Conservation (phyloP, 768 basidiomycete species). For the Cubamyces sp. region DNA sequence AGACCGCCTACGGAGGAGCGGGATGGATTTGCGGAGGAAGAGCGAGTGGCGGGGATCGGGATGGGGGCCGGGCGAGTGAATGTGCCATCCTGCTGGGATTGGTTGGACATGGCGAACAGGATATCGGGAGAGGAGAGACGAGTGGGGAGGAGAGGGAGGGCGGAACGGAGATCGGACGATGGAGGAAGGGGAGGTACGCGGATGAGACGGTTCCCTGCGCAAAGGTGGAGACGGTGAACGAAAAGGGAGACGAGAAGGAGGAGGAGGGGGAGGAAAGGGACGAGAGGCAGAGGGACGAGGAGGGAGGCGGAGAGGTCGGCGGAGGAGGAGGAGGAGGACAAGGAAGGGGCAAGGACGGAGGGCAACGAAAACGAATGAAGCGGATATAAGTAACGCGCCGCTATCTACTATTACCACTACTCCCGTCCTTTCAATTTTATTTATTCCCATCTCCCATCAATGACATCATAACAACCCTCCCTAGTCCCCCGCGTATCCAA, state of each 20-base stretch:
- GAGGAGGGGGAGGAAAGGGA: not conserved
- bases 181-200: conserved; percentile 4
- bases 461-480: conserved; percentile 16
- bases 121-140: not conserved
- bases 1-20: conserved; percentile 43
- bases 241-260: not conserved
- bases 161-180: conserved; percentile 7
- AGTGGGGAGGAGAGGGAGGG: conserved; percentile 6
- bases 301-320: conserved; percentile 6
- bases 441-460: not conserved
- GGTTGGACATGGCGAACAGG: conserved; percentile 26
- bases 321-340: conserved; percentile 13
- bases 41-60: conserved; percentile 25
- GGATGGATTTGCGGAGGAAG: conserved; percentile 22
- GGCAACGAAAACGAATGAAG: conserved; percentile 7
- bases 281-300: conserved; percentile 20
- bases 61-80: conserved; percentile 25
- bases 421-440: not conserved
- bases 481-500: not conserved
- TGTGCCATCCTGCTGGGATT: conserved; percentile 16
- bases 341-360: conserved; percentile 12
- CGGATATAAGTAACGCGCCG: not conserved
- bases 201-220: conserved; percentile 15
- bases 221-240: conserved; percentile 18
- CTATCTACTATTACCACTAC: too few relatives aligned